These are phyloP conservation scores for Dianthus caryophyllus DNA, from an alignment of 148 eudicot species.

Conservation along the genomic window DNA sequence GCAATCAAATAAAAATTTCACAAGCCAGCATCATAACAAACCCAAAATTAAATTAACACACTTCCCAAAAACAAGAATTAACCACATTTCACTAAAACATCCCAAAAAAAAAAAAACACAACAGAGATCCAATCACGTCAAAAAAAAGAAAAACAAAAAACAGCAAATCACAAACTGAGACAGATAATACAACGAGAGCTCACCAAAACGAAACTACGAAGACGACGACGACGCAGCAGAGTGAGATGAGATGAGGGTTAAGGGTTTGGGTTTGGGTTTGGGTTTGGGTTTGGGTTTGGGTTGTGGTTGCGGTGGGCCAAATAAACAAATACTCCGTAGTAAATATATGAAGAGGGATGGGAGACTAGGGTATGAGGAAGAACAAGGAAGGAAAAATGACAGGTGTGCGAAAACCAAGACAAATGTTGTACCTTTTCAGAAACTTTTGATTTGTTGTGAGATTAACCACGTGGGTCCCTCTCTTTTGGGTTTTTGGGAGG, in stretches of 20 bases:
- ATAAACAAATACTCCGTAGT: not conserved
- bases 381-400: slow-evolving; percentile 7
- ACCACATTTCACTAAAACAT: no score
- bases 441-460: no score
- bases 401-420: slow-evolving; percentile 28
- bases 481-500: no score
- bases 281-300: slow-evolving; percentile 1
- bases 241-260: no score
- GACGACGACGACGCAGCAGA: slow-evolving; percentile 25
- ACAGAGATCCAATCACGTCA: no score
- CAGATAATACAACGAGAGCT: not conserved
- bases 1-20: not conserved
- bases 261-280: no score
- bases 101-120: no score
- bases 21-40: no score
- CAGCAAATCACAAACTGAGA: slow-evolving; percentile 1
- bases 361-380: slow-evolving; percentile 38
- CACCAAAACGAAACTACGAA: slow-evolving; percentile 19
- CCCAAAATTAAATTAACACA: not conserved
- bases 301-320: not conserved
- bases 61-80: not conserved
- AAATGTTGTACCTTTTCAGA: slow-evolving; percentile 20
- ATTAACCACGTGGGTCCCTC: no score
- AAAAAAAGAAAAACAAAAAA: not conserved
- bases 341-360: slow-evolving; percentile 1